Conservation (phyloP, 192 early-diverging fungal species). For the Coemansia sp. region DNA sequence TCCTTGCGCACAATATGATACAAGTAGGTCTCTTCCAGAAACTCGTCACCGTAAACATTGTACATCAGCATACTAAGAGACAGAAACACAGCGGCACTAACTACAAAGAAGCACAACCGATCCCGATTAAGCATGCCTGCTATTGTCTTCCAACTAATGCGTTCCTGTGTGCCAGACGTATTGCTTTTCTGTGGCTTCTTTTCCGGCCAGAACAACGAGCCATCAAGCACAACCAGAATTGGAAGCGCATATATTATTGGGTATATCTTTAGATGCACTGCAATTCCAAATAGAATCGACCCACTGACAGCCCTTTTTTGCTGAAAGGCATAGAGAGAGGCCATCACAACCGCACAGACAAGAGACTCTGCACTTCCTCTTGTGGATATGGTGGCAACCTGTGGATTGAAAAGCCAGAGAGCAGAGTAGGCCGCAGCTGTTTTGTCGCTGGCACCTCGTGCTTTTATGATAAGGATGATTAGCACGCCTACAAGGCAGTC, state of each 20-base stretch:
- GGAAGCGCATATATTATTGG: conserved; percentile 93
- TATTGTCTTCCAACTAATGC: conserved; percentile 7
- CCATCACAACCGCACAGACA: conserved; percentile 76
- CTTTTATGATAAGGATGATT: conserved; percentile 51
- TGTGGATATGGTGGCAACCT: conserved; percentile 95
- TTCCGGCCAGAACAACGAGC: conserved; percentile 14
- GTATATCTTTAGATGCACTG: conserved; percentile 98
- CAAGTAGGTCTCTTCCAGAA: conserved; percentile 87
- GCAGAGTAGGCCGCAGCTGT: conserved; percentile 58
- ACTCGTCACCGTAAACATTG: conserved; percentile 74
- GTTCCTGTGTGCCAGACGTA: background rate
- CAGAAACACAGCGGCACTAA: conserved; percentile 67
- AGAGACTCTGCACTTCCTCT: conserved; percentile 92
- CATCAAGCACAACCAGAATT: conserved; percentile 65
- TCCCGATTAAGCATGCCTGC: conserved; percentile 55
- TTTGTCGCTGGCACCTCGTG: conserved; percentile 59
- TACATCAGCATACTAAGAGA: conserved; percentile 70
- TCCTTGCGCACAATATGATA: conserved; percentile 96
- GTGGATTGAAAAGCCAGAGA: conserved; percentile 91
- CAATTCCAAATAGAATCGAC: conserved; percentile 78
- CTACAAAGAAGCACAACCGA: conserved; percentile 62
- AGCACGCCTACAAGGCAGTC: conserved; percentile 79
- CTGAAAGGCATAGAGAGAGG: conserved; percentile 71
- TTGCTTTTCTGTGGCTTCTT: conserved; percentile 8
- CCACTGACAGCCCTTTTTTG: conserved; percentile 49